A percentile compares a stretch with the other conserved stretches of the same genome.
Conservation (phyloP, 345 rosid species). For the Brassica cretica region DNA sequence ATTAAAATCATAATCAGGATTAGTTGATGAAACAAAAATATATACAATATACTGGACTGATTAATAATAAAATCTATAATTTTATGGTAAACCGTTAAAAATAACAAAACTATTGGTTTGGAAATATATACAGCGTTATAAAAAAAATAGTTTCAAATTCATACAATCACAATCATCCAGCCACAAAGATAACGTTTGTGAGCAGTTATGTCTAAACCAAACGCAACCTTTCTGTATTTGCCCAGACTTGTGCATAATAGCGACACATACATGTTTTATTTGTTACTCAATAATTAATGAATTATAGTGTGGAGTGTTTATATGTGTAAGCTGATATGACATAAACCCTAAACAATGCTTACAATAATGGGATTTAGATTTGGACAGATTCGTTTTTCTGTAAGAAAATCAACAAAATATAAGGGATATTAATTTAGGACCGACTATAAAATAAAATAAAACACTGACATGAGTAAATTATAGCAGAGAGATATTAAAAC, state of each 20-base stretch:
- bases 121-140: not conserved
- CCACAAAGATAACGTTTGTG: constrained; percentile 9
- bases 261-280: constrained; percentile 32
- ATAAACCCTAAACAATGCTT: constrained; percentile 19
- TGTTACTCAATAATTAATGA: not conserved
- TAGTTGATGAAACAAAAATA: not conserved
- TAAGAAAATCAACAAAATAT: constrained; percentile 7
- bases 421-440: constrained; percentile 1
- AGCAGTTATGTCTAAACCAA: constrained; percentile 21
- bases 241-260: constrained; percentile 33
- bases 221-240: constrained; percentile 34
- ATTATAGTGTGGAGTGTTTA: constrained; percentile 21
- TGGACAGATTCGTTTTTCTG: constrained; percentile 1
- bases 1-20: not conserved
- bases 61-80: not conserved
- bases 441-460: not conserved
- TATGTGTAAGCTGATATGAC: constrained; percentile 25
- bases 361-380: constrained; percentile 2
- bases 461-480: constrained; percentile 2
- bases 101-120: not conserved
- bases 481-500: constrained; percentile 20
- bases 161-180: constrained; percentile 22
- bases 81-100: not conserved
- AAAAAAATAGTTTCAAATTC: not conserved
- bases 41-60: not conserved